Conservation (phyloP, 495 filamentous ascomycete genomes). For the Daldinia caldariorum region DNA sequence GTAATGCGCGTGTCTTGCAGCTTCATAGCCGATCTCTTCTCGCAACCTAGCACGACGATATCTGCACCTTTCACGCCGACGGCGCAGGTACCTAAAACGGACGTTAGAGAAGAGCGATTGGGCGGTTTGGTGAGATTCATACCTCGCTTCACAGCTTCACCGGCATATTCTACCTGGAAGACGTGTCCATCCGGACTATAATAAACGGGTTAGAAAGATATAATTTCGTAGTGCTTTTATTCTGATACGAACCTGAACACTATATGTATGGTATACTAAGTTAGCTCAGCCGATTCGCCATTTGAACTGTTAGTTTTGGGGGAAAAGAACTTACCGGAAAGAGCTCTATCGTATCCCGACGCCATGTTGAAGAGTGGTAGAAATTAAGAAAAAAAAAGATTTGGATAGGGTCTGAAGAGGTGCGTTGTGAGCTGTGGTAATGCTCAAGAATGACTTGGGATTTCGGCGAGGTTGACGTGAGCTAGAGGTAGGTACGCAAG, state of each 20-base stretch:
- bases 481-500: constrained; percentile 42
- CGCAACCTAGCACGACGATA: constrained; percentile 95
- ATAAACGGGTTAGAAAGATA: constrained; percentile 51
- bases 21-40: constrained; percentile 99
- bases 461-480: constrained; percentile 30
- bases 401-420: constrained; percentile 15
- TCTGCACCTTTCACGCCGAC: constrained; percentile 96
- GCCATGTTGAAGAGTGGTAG: constrained; percentile 63
- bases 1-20: constrained; percentile 99
- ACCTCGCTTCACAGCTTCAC: constrained; percentile 99
- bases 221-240: constrained; percentile 36
- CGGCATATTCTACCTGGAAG: constrained; percentile 99
- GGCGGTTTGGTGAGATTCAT: constrained; percentile 30
- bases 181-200: constrained; percentile 96
- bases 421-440: constrained; percentile 22
- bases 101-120: constrained; percentile 6
- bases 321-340: constrained; percentile 75
- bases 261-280: constrained; percentile 46
- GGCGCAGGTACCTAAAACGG: constrained; percentile 88
- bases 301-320: constrained; percentile 12
- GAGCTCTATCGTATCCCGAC: constrained; percentile 92
- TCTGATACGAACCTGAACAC: constrained; percentile 72
- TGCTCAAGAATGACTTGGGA: constrained; percentile 22
- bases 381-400: constrained; percentile 25
- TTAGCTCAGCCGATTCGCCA: constrained; percentile 51